Base-by-base conservation (phyloP, 768 basidiomycete species). In the Leccinellum rugosiceps region DNA sequence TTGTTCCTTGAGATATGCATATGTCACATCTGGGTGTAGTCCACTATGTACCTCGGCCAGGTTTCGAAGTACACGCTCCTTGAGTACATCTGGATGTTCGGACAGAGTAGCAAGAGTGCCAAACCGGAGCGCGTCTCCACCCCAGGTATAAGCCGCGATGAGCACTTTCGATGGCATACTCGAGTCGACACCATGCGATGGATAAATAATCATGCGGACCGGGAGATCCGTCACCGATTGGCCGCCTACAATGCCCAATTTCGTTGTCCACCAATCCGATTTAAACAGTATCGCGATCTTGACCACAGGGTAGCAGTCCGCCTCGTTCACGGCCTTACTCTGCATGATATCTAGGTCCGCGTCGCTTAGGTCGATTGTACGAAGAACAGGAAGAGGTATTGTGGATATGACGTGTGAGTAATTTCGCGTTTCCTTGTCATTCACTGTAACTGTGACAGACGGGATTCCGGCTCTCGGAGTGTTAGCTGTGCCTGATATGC, bases 271-370 rank as follows among this genome's bases (percentile, higher is more conserved):
- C 59, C 58, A 60, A 9, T 60, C 50, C 17, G 59, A 41, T 48
- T 60, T 60, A 7, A 60, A 60, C n/a, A 60, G 44, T 26, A 51
- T 50, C 34, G 49, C 52, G 6, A 60, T 41, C 58, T 60, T 60
- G 30, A 21, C 28, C 0, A 28, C 1, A 3, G 13, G 41, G 60
- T 19, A 23, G 8, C 30, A 47, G 17, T 4, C 9, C 2, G 13
- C 48, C 44, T 35, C 34, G 15, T 35, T 35, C 35, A 60, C 49
- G 9, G 59, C 58, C 9, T 51, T 60, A 30, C 23, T 60, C 17
- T 60, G 59, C 52, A 32, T 51, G 44, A 43, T 4, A 19, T 51
- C 60, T 35, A 55, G 14, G 15, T 50, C 58, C 2, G 59, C 59
- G 35, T 26, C 25, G 6, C 11, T 61, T 23, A 61, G 8, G 25